Conservation (phyloP, 202 grass and related monocot species). For the Zizania palustris region DNA sequence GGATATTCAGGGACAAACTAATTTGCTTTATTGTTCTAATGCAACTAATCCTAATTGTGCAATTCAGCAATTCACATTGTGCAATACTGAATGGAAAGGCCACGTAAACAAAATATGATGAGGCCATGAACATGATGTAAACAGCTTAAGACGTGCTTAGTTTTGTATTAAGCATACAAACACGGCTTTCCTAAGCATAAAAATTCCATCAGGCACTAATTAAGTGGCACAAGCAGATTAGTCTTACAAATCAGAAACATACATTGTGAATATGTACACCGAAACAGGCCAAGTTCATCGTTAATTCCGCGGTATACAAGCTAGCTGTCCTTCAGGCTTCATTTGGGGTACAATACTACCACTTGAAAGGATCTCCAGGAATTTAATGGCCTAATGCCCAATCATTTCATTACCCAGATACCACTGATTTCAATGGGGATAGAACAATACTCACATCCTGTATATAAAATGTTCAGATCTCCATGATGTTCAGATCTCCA, state of each 20-base stretch:
- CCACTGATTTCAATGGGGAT: background rate
- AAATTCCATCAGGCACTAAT: constrained; percentile 30
- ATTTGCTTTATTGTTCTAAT: background rate
- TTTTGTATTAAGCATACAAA: constrained; percentile 34
- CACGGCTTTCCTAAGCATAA: constrained; percentile 16
- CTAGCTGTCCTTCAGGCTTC: constrained; percentile 35
- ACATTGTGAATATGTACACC: constrained; percentile 35
- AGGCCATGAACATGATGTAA: constrained; percentile 16
- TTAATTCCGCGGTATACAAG: constrained; percentile 1
- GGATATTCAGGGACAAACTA: background rate
- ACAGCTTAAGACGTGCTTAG: constrained; percentile 26
- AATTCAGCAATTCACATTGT: background rate
- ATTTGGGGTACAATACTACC: background rate
- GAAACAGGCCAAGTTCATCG: constrained; percentile 22
- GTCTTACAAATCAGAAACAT: constrained; percentile 9
- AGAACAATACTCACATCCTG: background rate
- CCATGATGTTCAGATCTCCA: background rate
- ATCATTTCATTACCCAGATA: constrained; percentile 20
- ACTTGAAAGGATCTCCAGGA: background rate
- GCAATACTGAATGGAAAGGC: too few species aligned
- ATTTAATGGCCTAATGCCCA: background rate
- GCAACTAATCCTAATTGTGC: background rate
- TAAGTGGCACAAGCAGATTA: constrained; percentile 5
- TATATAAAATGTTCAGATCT: background rate
- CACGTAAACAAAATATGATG: too few species aligned